Conservation (phyloP, 2,329 filamentous ascomycete genomes). For the Stagonosporopsis vannaccii region DNA sequence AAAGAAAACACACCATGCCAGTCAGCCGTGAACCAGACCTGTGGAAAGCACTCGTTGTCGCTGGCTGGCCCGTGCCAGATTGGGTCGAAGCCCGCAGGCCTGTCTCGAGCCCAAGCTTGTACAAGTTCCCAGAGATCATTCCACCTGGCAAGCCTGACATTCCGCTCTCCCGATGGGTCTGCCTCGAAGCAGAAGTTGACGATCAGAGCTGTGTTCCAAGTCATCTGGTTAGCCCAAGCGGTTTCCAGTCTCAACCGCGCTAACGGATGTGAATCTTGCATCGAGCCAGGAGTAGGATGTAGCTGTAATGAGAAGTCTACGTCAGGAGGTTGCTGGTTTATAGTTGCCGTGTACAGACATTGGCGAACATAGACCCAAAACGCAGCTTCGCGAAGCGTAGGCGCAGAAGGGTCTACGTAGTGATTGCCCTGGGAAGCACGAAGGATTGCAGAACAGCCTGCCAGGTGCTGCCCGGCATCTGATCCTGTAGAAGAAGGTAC, state of each 20-base stretch:
- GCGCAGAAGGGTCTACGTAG: slow-evolving; percentile 42
- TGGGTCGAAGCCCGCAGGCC: slow-evolving; percentile 38
- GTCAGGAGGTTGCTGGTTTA: slow-evolving; percentile 42
- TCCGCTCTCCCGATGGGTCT: slow-evolving; percentile 20
- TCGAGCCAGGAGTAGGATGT: slow-evolving; percentile 30
- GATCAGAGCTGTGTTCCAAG: slow-evolving; percentile 41
- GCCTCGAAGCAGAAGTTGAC: slow-evolving; percentile 42
- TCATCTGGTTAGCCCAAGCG: slow-evolving; percentile 44
- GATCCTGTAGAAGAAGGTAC: slow-evolving; percentile 37
- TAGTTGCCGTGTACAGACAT: slow-evolving; percentile 43
- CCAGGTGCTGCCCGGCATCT: slow-evolving; percentile 39
- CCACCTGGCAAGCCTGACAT: slow-evolving; percentile 26
- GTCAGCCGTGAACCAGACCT: slow-evolving; percentile 40
- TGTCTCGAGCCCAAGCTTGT: slow-evolving; percentile 32
- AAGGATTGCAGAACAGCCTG: slow-evolving; percentile 42
- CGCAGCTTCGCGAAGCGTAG: slow-evolving; percentile 42
- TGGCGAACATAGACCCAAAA: slow-evolving; percentile 47
- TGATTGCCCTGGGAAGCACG: slow-evolving; percentile 38
- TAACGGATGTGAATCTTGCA: slow-evolving; percentile 34
- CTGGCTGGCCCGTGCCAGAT: slow-evolving; percentile 33
- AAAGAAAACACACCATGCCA: slow-evolving; percentile 36
- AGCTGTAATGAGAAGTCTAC: slow-evolving; percentile 39
- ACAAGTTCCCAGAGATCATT: slow-evolving; percentile 33
- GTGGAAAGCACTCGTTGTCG: slow-evolving; percentile 27
- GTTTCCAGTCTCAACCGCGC: slow-evolving; percentile 39